Evolutionary conservation across 2,329 filamentous ascomycete species (phyloP), one percentile per base, ranked within the genome.

Genomic region (Ophiostoma fasciatum): DNA sequence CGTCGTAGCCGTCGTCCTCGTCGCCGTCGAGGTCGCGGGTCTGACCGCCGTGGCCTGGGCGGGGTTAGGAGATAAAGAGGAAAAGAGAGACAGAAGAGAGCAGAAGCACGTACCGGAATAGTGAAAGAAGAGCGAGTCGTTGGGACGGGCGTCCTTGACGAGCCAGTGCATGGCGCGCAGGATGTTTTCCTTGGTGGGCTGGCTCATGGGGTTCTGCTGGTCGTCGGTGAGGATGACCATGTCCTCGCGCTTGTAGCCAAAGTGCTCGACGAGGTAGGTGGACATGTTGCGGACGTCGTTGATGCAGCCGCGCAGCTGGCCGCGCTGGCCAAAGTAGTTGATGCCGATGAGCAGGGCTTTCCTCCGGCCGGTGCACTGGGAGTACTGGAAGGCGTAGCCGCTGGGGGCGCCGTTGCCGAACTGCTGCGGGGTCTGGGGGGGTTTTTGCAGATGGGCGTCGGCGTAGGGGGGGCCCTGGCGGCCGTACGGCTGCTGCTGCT

Each of bases 231-330:
- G 68, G 43, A 90, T 78, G 15, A 96, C 88, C 88, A 96, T 96
- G 52, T 96, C 87, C 58, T 94, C 88, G 40, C 85, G 68, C 59
- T 84, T 85, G 57, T 96, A 96, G 21, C 82, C 82, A 56, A 92
- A 94, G 51, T 84, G 77, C 56, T 87, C 75, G 44, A 83, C 82
- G 40, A 96, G 64, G 53, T 94, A 96, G 33, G 71, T 70, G 17
- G 85, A 93, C 84, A 96, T 93, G 62, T 94, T 94, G 60, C 87
- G 82, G 29, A 94, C 88, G 54, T 96, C 88, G 53, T 96, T 94
- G 64, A 94, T 94, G 53, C 88, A 96, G 31, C 88, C 88, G 39
- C 85, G 70, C 32, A 94, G 66, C 63, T 94, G 82, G 20, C 87
- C 87, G 39, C 82, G 75, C 60, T 94, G 40, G n/a, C 81, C 78